Evolutionary conservation across 2,329 filamentous ascomycete genomes (phyloP).

Genomic region (Alternaria dauci): DNA sequence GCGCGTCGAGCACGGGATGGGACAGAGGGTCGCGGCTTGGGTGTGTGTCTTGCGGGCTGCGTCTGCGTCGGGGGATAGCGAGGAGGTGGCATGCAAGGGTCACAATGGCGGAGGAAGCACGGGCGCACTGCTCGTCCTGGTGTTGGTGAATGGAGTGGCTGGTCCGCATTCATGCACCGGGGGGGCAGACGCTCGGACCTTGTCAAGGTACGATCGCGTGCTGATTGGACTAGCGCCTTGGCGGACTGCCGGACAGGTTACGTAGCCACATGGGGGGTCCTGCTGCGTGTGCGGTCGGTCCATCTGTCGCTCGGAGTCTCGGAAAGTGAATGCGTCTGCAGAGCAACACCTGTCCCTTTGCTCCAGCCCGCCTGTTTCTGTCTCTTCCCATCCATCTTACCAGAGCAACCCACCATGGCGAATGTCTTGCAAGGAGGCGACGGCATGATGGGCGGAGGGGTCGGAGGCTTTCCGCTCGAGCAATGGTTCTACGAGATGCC

Average conservation of each 20-base stretch:
- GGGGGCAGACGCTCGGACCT: too few relatives aligned
- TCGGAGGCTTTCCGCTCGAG: constrained; percentile 80
- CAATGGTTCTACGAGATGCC: constrained; percentile 99
- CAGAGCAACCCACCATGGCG: constrained; percentile 49
- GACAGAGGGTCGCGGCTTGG: background rate
- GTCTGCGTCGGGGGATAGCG: constrained; percentile 12
- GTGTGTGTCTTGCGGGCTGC: background rate
- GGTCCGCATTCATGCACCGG: constrained; percentile 9
- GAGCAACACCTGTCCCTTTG: constrained; percentile 22
- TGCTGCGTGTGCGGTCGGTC: too few relatives aligned
- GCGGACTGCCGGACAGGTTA: constrained; percentile 33
- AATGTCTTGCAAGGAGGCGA: constrained; percentile 55
- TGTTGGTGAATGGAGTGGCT: constrained; percentile 29
- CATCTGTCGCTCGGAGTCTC: constrained; percentile 1
- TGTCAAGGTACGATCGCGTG: background rate
- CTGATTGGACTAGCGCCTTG: constrained; percentile 21
- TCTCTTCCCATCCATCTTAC: background rate
- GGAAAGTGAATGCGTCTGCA: constrained; percentile 2
- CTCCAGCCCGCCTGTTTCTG: background rate
- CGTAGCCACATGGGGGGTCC: constrained; percentile 35
- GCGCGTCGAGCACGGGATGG: constrained; percentile 19
- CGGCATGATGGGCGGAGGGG: constrained; percentile 58
- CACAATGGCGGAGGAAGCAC: constrained; percentile 19
- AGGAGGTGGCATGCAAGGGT: constrained; percentile 2
- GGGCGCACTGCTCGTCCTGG: constrained; percentile 21